These are phyloP conservation scores for Pholiota conissans DNA, from an alignment of 768 basidiomycete species.

Conservation along the genomic window DNA sequence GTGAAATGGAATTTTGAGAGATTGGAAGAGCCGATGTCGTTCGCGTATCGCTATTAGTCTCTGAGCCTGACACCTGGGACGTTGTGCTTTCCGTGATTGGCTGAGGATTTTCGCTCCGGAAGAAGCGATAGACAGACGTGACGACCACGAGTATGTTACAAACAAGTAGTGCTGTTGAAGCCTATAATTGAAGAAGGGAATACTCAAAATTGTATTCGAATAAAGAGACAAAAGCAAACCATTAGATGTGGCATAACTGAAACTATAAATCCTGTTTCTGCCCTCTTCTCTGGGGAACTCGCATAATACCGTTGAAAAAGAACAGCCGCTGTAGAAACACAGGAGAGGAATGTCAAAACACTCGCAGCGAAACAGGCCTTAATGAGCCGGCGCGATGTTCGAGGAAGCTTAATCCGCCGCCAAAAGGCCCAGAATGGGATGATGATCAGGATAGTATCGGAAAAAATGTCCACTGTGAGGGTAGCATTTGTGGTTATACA, in stretches of 20 bases:
- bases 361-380: constrained; percentile 19
- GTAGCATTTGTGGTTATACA: neutral
- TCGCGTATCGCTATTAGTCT: neutral
- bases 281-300: neutral
- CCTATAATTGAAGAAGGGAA: constrained; percentile 7
- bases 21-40: neutral
- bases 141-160: constrained; percentile 19
- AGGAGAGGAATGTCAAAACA: constrained; percentile 9
- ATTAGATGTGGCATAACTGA: neutral
- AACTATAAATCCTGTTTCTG: neutral
- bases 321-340: neutral
- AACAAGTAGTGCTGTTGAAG: constrained; percentile 13
- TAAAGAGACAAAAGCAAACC: neutral
- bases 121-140: constrained; percentile 17
- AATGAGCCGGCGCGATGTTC: constrained; percentile 14
- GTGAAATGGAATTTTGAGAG: too few relatives aligned
- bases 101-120: constrained; percentile 4
- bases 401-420: constrained; percentile 12
- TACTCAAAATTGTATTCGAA: neutral
- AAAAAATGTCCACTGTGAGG: constrained; percentile 14
- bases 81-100: neutral
- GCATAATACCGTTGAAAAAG: neutral
- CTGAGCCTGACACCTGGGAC: neutral
- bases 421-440: constrained; percentile 17
- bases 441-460: constrained; percentile 14